These are phyloP conservation scores for Glycine tomentella DNA, from an alignment of 306 rosid species.

Conservation along the genomic window DNA sequence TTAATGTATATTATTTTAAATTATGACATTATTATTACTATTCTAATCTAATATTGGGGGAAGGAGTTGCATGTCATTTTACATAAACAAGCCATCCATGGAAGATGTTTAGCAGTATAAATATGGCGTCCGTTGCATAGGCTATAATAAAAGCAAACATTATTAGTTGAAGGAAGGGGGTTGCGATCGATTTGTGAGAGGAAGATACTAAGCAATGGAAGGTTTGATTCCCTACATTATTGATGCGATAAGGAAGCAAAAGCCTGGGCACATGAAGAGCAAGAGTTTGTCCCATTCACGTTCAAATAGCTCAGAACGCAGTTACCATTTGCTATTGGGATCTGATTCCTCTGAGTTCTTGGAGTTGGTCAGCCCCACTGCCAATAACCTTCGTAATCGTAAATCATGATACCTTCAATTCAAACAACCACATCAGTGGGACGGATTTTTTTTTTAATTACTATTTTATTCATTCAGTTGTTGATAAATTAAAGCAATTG, in stretches of 20 bases:
- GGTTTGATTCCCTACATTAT: conserved; percentile 81
- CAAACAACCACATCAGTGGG: no score
- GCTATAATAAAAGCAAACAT: not conserved
- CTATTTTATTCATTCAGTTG: no score
- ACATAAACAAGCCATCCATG: not conserved
- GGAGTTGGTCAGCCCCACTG: not conserved
- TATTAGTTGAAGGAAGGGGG: no score
- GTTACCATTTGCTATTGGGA: conserved; percentile 67
- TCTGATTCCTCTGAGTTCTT: conserved; percentile 37
- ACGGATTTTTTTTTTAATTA: no score
- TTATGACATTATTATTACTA: no score
- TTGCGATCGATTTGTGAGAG: not conserved
- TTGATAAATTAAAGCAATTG: no score
- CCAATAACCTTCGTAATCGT: conserved; percentile 34
- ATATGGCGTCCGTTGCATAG: no score
- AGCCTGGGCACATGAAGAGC: conserved; percentile 39
- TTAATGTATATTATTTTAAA: no score
- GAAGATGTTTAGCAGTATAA: conserved; percentile 25
- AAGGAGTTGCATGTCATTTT: conserved; percentile 13
- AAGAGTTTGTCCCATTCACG: conserved; percentile 52
- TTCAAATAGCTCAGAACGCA: conserved; percentile 59
- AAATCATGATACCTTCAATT: not conserved
- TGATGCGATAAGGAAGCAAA: conserved; percentile 70
- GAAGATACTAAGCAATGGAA: conserved; percentile 59
- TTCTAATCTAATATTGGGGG: not conserved